Evolutionary conservation across 495 filamentous ascomycete genomes (phyloP).

Genomic region (Trichoderma asperelloides): DNA sequence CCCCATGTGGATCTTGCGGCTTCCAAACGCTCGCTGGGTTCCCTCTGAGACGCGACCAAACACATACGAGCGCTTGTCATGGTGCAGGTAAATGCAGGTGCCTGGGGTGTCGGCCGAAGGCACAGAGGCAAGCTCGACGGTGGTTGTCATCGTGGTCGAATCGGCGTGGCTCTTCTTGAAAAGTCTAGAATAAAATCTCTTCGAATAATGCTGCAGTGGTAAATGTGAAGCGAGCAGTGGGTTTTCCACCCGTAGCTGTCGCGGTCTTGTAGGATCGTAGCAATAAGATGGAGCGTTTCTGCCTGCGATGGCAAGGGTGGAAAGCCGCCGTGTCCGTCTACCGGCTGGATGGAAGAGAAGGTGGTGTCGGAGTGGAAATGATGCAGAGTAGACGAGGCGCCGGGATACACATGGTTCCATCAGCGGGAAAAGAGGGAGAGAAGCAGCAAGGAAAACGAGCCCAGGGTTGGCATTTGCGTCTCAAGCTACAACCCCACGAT

Average conservation of each 20-base stretch:
- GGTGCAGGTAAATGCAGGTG: constrained; percentile 63
- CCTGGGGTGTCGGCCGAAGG: constrained; percentile 90
- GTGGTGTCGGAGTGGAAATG: neutral
- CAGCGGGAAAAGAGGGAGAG: neutral
- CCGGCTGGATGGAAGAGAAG: neutral
- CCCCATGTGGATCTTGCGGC: constrained; percentile 50
- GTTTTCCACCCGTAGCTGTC: neutral
- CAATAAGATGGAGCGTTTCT: neutral
- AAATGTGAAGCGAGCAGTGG: neutral
- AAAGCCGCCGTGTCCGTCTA: neutral
- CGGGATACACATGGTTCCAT: neutral
- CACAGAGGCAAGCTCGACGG: constrained; percentile 62
- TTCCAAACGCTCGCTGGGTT: constrained; percentile 63
- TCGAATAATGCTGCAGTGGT: neutral
- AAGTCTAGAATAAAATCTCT: neutral
- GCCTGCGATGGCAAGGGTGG: neutral
- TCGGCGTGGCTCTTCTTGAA: neutral
- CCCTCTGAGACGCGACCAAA: constrained; percentile 81
- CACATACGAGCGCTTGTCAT: constrained; percentile 74
- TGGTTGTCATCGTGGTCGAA: constrained; percentile 50
- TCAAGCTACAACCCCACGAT: neutral
- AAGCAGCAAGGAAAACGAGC: neutral
- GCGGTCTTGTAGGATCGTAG: neutral
- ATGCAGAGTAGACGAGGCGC: neutral
- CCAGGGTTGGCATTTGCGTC: neutral